Evolutionary conservation across 768 basidiomycete genomes (phyloP).

Genomic region (Lentinula sp.): DNA sequence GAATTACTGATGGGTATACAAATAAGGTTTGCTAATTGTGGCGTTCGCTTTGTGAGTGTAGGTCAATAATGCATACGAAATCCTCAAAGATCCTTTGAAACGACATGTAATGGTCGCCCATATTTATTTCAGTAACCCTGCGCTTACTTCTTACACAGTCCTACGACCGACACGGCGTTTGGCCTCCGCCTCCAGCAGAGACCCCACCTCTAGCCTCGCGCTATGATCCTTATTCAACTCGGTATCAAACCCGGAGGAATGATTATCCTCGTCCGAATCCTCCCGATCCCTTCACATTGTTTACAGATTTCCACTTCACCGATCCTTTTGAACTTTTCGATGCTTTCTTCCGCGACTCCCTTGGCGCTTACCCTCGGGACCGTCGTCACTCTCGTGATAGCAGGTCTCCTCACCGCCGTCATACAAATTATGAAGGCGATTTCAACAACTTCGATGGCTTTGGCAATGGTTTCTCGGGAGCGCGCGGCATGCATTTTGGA

Average conservation of each 20-base stretch:
- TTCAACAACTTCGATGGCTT: constrained; percentile 16
- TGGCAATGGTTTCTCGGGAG: constrained; percentile 10
- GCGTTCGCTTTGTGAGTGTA: constrained; percentile 15
- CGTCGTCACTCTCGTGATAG: constrained; percentile 11
- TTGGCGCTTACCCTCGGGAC: constrained; percentile 19
- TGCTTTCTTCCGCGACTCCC: constrained; percentile 55
- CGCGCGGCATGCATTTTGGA: constrained; percentile 25
- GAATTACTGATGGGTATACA: not conserved
- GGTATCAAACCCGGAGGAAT: not conserved
- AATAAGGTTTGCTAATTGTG: not conserved
- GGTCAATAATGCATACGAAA: constrained; percentile 78
- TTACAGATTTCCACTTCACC: constrained; percentile 45
- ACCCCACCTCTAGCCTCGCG: constrained; percentile 8
- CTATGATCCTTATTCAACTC: not conserved
- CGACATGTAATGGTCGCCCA: constrained; percentile 35
- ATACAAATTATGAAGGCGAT: constrained; percentile 14
- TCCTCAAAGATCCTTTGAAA: constrained; percentile 56
- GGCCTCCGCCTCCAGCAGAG: constrained; percentile 54
- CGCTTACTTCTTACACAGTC: constrained; percentile 21
- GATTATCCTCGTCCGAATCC: constrained; percentile 19
- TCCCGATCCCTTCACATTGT: constrained; percentile 36
- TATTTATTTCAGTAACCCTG: not conserved
- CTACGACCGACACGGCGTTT: constrained; percentile 68
- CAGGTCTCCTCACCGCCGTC: not conserved
- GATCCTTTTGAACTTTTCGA: constrained; percentile 77